phyloP scores from a whole-genome alignment of 1,284 basidiomycete genomes.

The Trametes sp. region DNA sequence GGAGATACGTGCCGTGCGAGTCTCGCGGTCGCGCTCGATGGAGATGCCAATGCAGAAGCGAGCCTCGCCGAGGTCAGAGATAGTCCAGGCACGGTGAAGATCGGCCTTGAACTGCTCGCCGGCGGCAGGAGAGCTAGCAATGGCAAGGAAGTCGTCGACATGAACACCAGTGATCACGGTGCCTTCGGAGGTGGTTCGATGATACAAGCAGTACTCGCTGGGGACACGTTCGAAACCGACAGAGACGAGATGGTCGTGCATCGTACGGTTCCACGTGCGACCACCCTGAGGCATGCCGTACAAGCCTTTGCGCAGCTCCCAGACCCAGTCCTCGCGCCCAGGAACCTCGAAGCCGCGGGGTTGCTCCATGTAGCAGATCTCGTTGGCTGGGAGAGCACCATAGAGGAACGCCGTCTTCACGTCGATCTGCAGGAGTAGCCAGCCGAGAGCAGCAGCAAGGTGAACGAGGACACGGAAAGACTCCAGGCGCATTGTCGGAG shows the following conservation, averaged over 20 bases:
- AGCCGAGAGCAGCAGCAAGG: conserved; percentile 16
- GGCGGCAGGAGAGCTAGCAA: conserved; percentile 28
- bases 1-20: conserved; percentile 39
- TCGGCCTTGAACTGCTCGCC: conserved; percentile 40
- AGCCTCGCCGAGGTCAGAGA: conserved; percentile 32
- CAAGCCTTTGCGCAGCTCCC: conserved; percentile 22
- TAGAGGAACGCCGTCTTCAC: conserved; percentile 56
- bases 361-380: conserved; percentile 49
- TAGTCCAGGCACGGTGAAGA: conserved; percentile 27
- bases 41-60: conserved; percentile 29
- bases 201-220: conserved; percentile 16
- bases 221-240: conserved; percentile 16
- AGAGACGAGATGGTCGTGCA: conserved; percentile 11
- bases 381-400: conserved; percentile 42
- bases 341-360: conserved; percentile 43
- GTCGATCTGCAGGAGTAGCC: conserved; percentile 44
- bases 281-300: conserved; percentile 36
- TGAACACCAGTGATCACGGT: conserved; percentile 23
- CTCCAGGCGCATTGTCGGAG: conserved; percentile 27
- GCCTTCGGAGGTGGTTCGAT: background rate
- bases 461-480: conserved; percentile 17
- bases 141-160: conserved; percentile 36
- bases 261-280: conserved; percentile 28
- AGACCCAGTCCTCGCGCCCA: conserved; percentile 32
- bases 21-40: conserved; percentile 37